Percentiles rank a stretch among this genome's conserved stretches.
phyloP scores from a whole-genome alignment of 495 filamentous ascomycete species.

The Neurospora sp. region DNA sequence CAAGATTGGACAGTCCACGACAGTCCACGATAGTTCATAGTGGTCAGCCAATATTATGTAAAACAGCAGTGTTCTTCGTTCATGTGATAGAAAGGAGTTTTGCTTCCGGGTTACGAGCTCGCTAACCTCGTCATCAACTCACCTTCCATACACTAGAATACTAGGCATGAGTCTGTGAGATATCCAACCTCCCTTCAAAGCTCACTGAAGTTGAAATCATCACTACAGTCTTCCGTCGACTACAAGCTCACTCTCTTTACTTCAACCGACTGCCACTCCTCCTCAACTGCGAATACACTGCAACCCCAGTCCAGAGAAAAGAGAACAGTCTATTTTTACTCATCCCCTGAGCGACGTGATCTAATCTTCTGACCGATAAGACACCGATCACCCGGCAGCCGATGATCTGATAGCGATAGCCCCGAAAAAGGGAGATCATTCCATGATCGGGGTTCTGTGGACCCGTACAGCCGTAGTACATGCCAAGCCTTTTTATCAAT shows the following conservation, averaged over 20 bases:
- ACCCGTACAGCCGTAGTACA: not conserved
- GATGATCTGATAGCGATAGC: not conserved
- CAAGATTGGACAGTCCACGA: not conserved
- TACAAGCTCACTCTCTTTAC: not conserved
- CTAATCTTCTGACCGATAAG: not conserved
- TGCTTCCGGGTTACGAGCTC: not conserved
- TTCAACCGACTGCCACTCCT: not conserved
- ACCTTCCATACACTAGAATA: not conserved
- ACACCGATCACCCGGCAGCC: not conserved
- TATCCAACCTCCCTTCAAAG: not conserved
- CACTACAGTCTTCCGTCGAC: not conserved
- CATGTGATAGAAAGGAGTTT: not conserved
- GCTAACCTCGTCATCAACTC: not conserved
- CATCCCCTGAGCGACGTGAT: not conserved
- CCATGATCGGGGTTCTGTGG: not conserved
- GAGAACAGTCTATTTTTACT: not conserved
- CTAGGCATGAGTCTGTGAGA: not conserved
- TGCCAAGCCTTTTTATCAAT: slow-evolving; percentile 25
- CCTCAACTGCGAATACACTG: not conserved
- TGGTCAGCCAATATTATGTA: not conserved
- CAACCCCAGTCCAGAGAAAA: not conserved
- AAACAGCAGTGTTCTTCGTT: not conserved
- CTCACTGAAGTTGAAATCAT: not conserved
- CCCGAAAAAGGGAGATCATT: not conserved
- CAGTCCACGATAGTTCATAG: not conserved